Evolutionary conservation across 495 filamentous ascomycete species (phyloP), one percentile per base, ranked within the genome.

Genomic region (Talaromyces stipitatus): DNA sequence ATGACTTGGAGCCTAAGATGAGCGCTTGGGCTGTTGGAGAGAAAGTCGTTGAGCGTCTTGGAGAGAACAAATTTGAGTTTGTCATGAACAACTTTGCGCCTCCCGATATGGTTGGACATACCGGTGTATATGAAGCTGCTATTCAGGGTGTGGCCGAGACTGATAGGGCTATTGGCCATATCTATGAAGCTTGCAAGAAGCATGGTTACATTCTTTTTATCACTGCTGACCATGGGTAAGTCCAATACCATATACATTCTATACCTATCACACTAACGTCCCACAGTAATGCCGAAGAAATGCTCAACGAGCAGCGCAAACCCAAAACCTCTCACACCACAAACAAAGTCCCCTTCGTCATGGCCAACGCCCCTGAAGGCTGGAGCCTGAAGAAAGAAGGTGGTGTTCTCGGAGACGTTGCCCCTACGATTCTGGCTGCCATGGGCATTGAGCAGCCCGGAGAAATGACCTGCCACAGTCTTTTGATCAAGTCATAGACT

Each of bases 11-110:
- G 24, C 94, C 94, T n/a, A 86, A 92, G 76, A 98, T 98, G 94
- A 94, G 88, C 64, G 91, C 91, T 43, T 86, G 82, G 54, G 88
- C 75, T 16, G 94, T 98, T 10, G 95, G 89, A 16, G 78, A 94
- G 60, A 90, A 94, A 77, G 84, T 96, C 57, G 80, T 78, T 71
- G 88, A 92, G 75, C 83, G 92, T 54, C 86, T 98, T 62, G 80
- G 68, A 12, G 87, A 90, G 73, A 79, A 82, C 63, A 82, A 87
- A 61, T 94, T 92, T 73, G 90, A 91, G 66, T 97, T 98, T 66
- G 75, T 98, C 65, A 98, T 98, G 94, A 97, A 97, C 85, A 98
- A 98, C 82, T 97, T 98, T 69, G 94, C 94, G 28, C 92, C 95
- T 20, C 95, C 94, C 45, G 94, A 98, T 74, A 98, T 98, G 94